Evolutionary conservation across 108 stramenopile species (phyloP).

Genomic region (Cyclotella kingstonii): DNA sequence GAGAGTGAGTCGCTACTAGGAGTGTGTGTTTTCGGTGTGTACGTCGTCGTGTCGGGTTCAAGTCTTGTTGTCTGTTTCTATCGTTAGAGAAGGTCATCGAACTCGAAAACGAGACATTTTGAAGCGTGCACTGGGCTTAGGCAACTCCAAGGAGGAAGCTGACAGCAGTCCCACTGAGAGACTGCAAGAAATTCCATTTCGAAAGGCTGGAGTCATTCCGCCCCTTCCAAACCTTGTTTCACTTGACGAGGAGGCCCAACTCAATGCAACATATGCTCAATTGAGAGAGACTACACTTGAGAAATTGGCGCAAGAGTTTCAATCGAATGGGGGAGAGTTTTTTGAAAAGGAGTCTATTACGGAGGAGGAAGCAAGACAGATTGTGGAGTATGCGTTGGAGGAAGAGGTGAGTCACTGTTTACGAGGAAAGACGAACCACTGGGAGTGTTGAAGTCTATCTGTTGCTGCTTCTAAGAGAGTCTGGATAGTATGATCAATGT

Average conservation of each 20-base stretch:
- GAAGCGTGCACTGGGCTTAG: constrained; percentile 14
- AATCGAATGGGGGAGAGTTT: background rate
- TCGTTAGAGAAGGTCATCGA: too few species aligned
- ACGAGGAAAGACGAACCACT: too few species aligned
- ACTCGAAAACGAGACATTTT: constrained; percentile 25
- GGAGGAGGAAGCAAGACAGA: background rate
- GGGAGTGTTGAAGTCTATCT: background rate
- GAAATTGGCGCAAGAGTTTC: background rate
- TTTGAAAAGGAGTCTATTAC: background rate
- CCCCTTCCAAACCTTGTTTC: background rate
- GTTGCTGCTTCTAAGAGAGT: too few species aligned
- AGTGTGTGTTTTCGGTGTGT: too few species aligned
- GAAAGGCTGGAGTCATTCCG: background rate
- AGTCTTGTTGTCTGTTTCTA: too few species aligned
- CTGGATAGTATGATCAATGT: too few species aligned
- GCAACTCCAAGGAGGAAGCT: too few species aligned
- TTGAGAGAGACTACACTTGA: background rate
- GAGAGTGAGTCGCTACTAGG: too few species aligned
- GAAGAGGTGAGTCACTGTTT: constrained; percentile 3
- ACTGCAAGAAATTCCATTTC: background rate
- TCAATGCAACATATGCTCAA: constrained; percentile 3
- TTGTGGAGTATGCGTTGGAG: constrained; percentile 11
- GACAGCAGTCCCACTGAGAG: too few species aligned
- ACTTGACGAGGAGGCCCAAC: background rate
- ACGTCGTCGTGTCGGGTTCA: too few species aligned